Evolutionary conservation across 306 rosid genomes (phyloP), one percentile per base, ranked within the genome.

Genomic region (Vicia faba): DNA sequence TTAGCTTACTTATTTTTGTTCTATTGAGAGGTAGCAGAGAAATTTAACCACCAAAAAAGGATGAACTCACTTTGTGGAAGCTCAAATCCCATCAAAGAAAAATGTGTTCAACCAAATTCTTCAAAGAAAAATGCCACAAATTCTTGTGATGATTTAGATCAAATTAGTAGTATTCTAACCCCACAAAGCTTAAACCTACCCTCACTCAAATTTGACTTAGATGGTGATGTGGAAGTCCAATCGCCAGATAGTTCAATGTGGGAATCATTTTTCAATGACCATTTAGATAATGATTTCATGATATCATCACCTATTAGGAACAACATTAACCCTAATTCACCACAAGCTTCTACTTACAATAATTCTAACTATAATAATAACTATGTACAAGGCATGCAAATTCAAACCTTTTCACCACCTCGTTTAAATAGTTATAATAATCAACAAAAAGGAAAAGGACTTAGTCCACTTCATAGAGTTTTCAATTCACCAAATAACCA

Each of bases 221-320:
- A 85, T 3, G 92, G 89, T 36, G 95, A 92, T 0, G 79, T 84
- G 9, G 95, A 89, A 72, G 88, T 87, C 33, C 91, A 89, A 43
- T 89, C 98, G 1, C 95, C 96, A 1, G 96, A 89, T 53, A 84
- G 76, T 76, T 67, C 91, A 5, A 70, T 92, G 38, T 92, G 98
- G 98, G 96, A 92, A 11, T 83, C 96, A 0, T 78, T 89, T 44
- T 86, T 92, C 64, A 44, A 92, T 1, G 98, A 89, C 35, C 95
- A 92, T 0, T 75, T 89, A 58, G 96, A 89, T 9, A 35, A 62
- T 16, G 98, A 92, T 29, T 92, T 84, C 83, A 92, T 92, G 98
- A 80, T 92, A 44, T 73, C 86, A n/a, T 92, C 98, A 1, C 96
- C 96, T 0, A 86, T 87, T 56, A 84, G 87, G 43, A 87, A 84